Evolutionary conservation across 176 grass and related monocot species (phyloP).

Genomic region (Avena sativa): DNA sequence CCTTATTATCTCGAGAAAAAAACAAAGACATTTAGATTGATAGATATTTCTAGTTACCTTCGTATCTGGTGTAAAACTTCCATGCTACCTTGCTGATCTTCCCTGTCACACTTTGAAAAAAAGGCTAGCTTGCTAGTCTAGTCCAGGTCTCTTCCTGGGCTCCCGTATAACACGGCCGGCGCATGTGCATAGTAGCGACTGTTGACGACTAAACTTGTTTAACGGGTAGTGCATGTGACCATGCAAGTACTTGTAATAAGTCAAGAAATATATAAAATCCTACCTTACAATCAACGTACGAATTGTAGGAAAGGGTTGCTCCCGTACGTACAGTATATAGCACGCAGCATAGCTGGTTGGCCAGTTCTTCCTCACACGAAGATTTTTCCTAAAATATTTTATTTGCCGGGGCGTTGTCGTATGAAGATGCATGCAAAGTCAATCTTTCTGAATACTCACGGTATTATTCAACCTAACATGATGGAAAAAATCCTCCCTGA

Average conservation of each 20-base stretch:
- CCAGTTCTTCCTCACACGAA: not conserved
- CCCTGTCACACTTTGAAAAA: constrained; percentile 2
- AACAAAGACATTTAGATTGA: not conserved
- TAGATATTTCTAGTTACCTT: not conserved
- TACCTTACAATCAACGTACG: not conserved
- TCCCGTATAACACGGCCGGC: not conserved
- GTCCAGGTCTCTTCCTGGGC: not conserved
- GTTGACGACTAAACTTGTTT: not conserved
- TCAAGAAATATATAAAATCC: not conserved
- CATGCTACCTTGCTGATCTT: not conserved
- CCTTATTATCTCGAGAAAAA: not conserved
- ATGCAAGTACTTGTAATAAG: not conserved
- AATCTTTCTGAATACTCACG: not conserved
- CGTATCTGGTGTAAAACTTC: not conserved
- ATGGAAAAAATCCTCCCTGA: not conserved
- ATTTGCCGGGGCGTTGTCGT: not conserved
- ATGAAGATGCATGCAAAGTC: not conserved
- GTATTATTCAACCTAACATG: not conserved
- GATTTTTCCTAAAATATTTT: not conserved
- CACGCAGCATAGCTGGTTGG: not conserved
- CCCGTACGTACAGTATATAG: not conserved
- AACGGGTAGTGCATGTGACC: not conserved
- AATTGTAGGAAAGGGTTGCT: not conserved
- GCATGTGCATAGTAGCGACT: constrained; percentile 12
- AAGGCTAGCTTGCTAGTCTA: not conserved